These are phyloP conservation scores for Dalbergia oliveri DNA, from an alignment of 306 rosid species.

Conservation along the genomic window DNA sequence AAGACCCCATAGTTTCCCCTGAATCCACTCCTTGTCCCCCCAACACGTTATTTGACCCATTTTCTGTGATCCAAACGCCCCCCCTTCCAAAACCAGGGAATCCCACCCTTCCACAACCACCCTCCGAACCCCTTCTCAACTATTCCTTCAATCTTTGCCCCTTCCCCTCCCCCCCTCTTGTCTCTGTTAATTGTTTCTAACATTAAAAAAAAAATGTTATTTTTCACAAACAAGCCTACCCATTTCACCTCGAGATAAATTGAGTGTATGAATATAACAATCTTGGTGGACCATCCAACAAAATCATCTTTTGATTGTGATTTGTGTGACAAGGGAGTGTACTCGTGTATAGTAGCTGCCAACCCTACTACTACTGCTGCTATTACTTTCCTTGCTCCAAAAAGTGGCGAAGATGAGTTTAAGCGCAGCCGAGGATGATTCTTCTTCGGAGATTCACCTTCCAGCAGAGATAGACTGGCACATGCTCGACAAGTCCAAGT, in stretches of 20 bases:
- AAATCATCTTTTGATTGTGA: not conserved
- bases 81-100: conserved; percentile 49
- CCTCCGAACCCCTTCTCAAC: not conserved
- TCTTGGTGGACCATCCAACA: conserved; percentile 13
- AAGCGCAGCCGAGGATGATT: conserved; percentile 73
- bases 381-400: conserved; percentile 1
- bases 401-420: conserved; percentile 90
- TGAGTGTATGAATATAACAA: not conserved
- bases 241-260: not conserved
- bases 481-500: conserved; percentile 93
- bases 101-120: not conserved
- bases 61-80: conserved; percentile 53
- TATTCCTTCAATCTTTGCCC: not conserved
- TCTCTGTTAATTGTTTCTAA: not conserved
- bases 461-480: conserved; percentile 97
- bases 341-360: not conserved
- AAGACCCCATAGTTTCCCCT: conserved; percentile 49
- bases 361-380: too few species aligned
- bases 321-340: conserved; percentile 2
- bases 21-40: conserved; percentile 35
- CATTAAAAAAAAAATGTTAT: not conserved
- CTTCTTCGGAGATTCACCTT: conserved; percentile 77
- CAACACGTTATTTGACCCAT: conserved; percentile 55
- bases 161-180: not conserved
- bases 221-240: not conserved